Base-by-base conservation (phyloP, 2,329 filamentous ascomycete species). In the Balansia obtecta region DNA sequence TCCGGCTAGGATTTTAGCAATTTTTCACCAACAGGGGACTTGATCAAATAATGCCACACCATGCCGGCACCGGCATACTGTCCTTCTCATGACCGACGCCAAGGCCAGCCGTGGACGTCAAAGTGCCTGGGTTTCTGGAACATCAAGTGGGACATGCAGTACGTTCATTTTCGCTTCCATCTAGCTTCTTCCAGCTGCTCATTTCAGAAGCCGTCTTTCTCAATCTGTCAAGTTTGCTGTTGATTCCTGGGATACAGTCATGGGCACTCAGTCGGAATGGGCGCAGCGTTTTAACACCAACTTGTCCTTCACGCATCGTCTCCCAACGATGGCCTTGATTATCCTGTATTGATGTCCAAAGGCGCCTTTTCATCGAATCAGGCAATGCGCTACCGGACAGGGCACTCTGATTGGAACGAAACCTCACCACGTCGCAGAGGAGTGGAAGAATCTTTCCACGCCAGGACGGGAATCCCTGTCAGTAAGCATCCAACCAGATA, bases 331-430 rank as follows among this genome's bases (percentile, higher is more conserved):
- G 49, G 48, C 48, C 37, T 51, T 30, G 41, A 47, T 40, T 48
- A 46, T 52, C 52, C 54, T 57, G 57, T 58, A 53, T 58, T 59
- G 56, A 56, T 59, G 57, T 59, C 57, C 57, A 59, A 59, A 53
- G 45, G 45, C 53, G 48, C 39, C 45, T 42, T 45, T 50, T 48
- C 46, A 49, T 56, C 53, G 53, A 57, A 58, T 57, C 50, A 46
- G 43, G 50, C 46, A 48, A 40, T 43, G 46, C 50, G 43, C 46
- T 52, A 41, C 42, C 46, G 37, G 20, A 13, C 39, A 8, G 16
- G 22, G 22, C 27, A 40, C 13, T 33, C 38, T 53, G 56, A 58
- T 58, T 58, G 57, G 56, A 37, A 44, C 49, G 39, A 48, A 47
- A 16, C 37, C 44, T 45, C 49, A 50, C 52, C 50, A 52, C 50